These are phyloP conservation scores for Apiospora rasikravindrae DNA, from an alignment of 2,329 filamentous ascomycete genomes.

Conservation along the genomic window DNA sequence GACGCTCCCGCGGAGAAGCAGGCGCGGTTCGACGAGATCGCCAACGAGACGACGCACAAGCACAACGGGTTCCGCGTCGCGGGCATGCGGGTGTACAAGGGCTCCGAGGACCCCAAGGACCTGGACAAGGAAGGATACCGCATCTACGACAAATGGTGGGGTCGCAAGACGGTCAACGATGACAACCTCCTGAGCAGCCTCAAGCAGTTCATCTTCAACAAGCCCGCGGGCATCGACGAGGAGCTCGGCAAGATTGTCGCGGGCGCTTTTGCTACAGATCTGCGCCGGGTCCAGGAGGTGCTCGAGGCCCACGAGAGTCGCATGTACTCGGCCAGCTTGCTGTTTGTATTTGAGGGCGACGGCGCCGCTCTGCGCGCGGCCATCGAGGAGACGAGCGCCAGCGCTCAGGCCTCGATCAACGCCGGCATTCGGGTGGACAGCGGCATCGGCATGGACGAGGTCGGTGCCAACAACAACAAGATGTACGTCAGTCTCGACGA, in stretches of 20 bases:
- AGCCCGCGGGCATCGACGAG: slow-evolving; percentile 61
- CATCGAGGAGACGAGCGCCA: slow-evolving; percentile 59
- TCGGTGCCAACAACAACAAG: slow-evolving; percentile 24
- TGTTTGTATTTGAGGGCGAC: slow-evolving; percentile 70
- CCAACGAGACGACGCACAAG: slow-evolving; percentile 62
- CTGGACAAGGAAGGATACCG: slow-evolving; percentile 61
- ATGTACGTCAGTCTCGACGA: slow-evolving; percentile 20
- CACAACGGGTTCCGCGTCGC: slow-evolving; percentile 67
- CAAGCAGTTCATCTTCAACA: slow-evolving; percentile 63
- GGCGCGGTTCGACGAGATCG: slow-evolving; percentile 64
- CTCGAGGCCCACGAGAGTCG: slow-evolving; percentile 62
- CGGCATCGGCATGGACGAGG: slow-evolving; percentile 56
- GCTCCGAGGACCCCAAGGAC: slow-evolving; percentile 55
- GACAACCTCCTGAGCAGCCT: slow-evolving; percentile 61
- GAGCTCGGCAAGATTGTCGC: slow-evolving; percentile 63
- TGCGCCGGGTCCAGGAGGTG: slow-evolving; percentile 57
- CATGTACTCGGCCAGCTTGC: slow-evolving; percentile 68
- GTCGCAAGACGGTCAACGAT: slow-evolving; percentile 56
- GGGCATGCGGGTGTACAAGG: slow-evolving; percentile 68
- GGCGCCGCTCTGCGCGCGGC: slow-evolving; percentile 57
- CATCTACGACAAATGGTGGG: slow-evolving; percentile 69
- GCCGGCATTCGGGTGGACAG: slow-evolving; percentile 58
- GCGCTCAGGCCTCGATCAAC: slow-evolving; percentile 39
- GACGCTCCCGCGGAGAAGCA: slow-evolving; percentile 65
- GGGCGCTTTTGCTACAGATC: slow-evolving; percentile 57